Evolutionary conservation across 768 basidiomycete species (phyloP).

Genomic region (Kwoniella shandongensis): DNA sequence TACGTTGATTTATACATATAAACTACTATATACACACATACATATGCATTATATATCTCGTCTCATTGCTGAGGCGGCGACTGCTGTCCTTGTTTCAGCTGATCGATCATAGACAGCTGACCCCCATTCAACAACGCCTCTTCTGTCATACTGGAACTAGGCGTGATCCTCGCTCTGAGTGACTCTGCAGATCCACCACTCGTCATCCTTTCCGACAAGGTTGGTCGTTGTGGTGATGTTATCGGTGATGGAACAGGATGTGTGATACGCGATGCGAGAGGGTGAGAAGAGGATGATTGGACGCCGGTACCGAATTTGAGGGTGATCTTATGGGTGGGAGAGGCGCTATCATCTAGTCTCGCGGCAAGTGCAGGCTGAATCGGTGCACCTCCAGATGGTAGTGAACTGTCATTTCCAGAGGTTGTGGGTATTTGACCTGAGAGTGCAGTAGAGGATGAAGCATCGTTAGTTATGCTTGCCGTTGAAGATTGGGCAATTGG

Average conservation of each 20-base stretch:
- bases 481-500: too few relatives aligned
- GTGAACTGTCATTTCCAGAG: too few relatives aligned
- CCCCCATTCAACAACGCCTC: neutral
- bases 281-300: neutral
- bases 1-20: too few relatives aligned
- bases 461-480: too few relatives aligned
- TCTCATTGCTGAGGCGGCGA: neutral
- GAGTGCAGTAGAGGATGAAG: too few relatives aligned
- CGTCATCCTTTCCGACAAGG: slow-evolving; percentile 4
- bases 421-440: too few relatives aligned
- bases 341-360: neutral
- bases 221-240: neutral
- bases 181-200: neutral
- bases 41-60: too few relatives aligned
- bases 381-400: too few relatives aligned
- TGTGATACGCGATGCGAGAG: neutral
- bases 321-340: neutral
- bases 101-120: neutral
- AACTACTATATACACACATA: too few relatives aligned
- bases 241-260: neutral
- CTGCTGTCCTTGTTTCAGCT: neutral
- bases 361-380: too few relatives aligned
- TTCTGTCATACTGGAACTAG: neutral
- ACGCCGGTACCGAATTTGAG: neutral
- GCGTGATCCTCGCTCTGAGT: neutral